Base-by-base conservation (phyloP, 1,284 basidiomycete species). In the Cryptococcus floricola region DNA sequence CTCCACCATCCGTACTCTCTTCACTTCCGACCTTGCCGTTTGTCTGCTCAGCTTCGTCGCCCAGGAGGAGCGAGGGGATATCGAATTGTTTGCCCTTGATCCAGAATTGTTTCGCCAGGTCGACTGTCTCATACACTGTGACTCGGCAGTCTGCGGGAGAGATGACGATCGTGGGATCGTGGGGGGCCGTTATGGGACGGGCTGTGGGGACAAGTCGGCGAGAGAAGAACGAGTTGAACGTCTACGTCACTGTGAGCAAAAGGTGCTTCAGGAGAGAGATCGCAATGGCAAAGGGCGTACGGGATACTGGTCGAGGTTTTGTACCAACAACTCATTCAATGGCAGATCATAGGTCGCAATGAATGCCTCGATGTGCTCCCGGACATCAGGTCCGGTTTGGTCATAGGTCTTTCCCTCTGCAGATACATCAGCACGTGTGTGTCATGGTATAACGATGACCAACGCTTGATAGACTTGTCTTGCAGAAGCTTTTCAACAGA, bases 141-240 rank as follows among this genome's bases (percentile, higher is more conserved):
- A 91, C 74, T 9, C 88, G 79, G 63, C 84, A 89, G 65, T 93
- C 90, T 0, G 89, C 88, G 1, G 84, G 83, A 31, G 83, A 85
- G 66, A 84, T 84, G 51, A 91, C 71, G 18, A 81, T 78, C 3
- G 65, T 63, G 0, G 81, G 78, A 61, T 89, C 82, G 3, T 81
- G 78, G 0, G 79, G 81, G 13, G 84, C 78, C 46, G 85, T 81
- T 10, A 89, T 80, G 0, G 87, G 87, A 5, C 90, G 81, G 7
- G 85, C 87, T 9, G 77, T 83, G 0, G 83, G 77, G 57, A 82
- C 82, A 44, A 92, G 80, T 63, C 84, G 82, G 45, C 89, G 80
- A 54, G 79, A 84, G 79, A 92, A 92, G 78, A 93, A 92, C 25
- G 88, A 81, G 74, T 92, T 93, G 80, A 93, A 91, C 13, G 78